Conservation (phyloP, 148 eudicot genomes). For the Nyssa sinensis region DNA sequence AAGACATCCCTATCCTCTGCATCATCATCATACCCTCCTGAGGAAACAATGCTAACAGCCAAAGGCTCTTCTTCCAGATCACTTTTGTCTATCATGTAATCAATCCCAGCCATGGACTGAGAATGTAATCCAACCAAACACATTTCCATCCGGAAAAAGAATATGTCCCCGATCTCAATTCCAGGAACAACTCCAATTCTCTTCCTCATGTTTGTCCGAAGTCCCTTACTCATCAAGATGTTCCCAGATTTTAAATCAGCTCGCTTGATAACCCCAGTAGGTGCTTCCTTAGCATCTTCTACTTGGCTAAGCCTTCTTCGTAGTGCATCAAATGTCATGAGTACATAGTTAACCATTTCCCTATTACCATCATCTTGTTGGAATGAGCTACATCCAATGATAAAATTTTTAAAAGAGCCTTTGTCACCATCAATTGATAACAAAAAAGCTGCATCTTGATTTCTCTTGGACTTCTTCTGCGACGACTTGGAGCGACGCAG, state of each 20-base stretch:
- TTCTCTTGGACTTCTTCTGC: too few species aligned
- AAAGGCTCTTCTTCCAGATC: constrained; percentile 8
- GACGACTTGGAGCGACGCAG: too few species aligned
- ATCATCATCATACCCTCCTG: constrained; percentile 28
- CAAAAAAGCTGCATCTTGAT: too few species aligned
- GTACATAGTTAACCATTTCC: constrained; percentile 1
- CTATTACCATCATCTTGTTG: constrained; percentile 7
- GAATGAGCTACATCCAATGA: background rate
- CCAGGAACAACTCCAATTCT: constrained; percentile 25
- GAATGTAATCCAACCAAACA: constrained; percentile 26
- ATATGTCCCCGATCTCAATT: constrained; percentile 24
- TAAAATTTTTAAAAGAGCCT: background rate
- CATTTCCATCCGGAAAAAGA: constrained; percentile 27
- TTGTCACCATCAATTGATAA: background rate
- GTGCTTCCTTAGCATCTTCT: constrained; percentile 8
- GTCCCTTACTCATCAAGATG: constrained; percentile 12
- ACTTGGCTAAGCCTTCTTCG: constrained; percentile 12
- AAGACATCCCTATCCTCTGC: constrained; percentile 19
- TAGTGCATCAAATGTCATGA: background rate
- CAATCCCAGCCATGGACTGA: constrained; percentile 25
- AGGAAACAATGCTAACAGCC: constrained; percentile 27
- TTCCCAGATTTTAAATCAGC: constrained; percentile 22
- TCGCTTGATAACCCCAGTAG: background rate
- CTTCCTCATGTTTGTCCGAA: constrained; percentile 18
- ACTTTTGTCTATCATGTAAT: constrained; percentile 12